phyloP scores from a whole-genome alignment of 2,329 filamentous ascomycete genomes.

The Phialophora expanda region DNA sequence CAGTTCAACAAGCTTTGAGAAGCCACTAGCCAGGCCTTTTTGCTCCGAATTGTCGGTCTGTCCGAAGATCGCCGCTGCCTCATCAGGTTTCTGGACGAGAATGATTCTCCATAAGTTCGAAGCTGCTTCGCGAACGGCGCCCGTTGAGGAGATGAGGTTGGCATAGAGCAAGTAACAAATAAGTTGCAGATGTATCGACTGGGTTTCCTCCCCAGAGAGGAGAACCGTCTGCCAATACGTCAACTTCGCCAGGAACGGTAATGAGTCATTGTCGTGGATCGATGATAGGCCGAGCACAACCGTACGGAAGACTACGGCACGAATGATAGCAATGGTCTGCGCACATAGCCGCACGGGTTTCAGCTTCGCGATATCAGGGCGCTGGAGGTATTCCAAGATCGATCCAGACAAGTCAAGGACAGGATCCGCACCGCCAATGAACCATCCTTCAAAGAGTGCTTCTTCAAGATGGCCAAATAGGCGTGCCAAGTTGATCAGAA shows the following conservation, averaged over 20 bases:
- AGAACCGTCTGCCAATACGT: constrained; percentile 96
- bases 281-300: constrained; percentile 83
- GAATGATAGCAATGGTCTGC: constrained; percentile 77
- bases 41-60: constrained; percentile 74
- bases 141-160: constrained; percentile 75
- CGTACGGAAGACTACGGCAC: constrained; percentile 76
- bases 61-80: constrained; percentile 74
- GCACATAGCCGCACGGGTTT: constrained; percentile 93
- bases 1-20: constrained; percentile 81
- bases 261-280: constrained; percentile 71
- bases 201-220: constrained; percentile 74
- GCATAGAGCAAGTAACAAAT: constrained; percentile 93
- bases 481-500: constrained; percentile 84
- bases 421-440: constrained; percentile 81
- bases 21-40: constrained; percentile 72
- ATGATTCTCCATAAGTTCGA: constrained; percentile 90
- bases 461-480: constrained; percentile 83
- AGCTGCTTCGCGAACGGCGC: constrained; percentile 72
- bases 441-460: constrained; percentile 95
- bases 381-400: constrained; percentile 84
- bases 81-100: constrained; percentile 87
- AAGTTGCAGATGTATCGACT: constrained; percentile 81
- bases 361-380: constrained; percentile 76
- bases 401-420: constrained; percentile 86
- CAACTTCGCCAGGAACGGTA: constrained; percentile 79